Evolutionary conservation across 2,329 filamentous ascomycete genomes (phyloP), one percentile per base, ranked within the genome.

Genomic region (Penicillium sp.): DNA sequence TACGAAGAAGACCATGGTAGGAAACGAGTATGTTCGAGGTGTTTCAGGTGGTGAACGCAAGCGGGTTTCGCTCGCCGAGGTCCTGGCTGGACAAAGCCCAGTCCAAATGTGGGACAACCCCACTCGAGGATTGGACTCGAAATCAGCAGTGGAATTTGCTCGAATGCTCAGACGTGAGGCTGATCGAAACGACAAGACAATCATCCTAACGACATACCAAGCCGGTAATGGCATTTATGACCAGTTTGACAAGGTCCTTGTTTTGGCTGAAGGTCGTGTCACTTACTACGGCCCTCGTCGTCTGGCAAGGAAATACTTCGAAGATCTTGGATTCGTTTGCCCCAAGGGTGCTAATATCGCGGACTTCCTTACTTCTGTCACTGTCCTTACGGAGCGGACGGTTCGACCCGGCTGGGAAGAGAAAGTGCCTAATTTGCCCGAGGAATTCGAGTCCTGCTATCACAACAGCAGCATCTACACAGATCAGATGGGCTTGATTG

Each of bases 1-100:
- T 61, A 86, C 84, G 0, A 64, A 76, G 23, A 79, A 85, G 30
- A 89, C 85, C 2, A 83, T 84, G 58, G 84, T 89, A 3, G 86
- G 86, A 2, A 82, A 88, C 52, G 83, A 84, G 18, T 86, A 80
- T 52, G 76, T 87, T 1, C 79, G 86, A 2, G 85, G 87, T 56
- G 84, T 89, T 0, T 85, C 82, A 26, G 86, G 86, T 19, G 86
- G 86, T 8, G 86, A 89, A 67, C 72, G 85, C 3, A 89, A 89
- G 70, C 79, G 86, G 55, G 84, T 88, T 0, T 86, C 83, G 1
- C 84, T 89, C 52, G 81, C 84, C 1, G 87, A 89, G 47, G 61
- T 70, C 2, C 66, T 81, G 78, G 43, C 69, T 83, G 63, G 80
- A 77, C 11, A 69, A 66, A 70, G 78, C 0, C 68, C 80, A 1